Evolutionary conservation across 2,329 filamentous ascomycete species (phyloP), one percentile per base, ranked within the genome.

Genomic region (Phaeosphaeriaceae sp.): DNA sequence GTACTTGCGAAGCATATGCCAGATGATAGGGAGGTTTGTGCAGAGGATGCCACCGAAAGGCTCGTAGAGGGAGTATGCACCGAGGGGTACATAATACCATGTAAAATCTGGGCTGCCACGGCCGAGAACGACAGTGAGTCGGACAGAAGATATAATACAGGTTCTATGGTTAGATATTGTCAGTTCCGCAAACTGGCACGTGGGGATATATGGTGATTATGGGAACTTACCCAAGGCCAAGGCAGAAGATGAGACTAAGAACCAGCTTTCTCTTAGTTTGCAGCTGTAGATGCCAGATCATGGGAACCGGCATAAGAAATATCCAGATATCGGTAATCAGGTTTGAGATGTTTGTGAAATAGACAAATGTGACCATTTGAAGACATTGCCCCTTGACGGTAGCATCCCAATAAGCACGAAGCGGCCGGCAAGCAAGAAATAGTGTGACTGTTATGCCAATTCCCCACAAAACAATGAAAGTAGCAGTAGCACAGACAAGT

Each of bases 331-430:
- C 68, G 7, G 66, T 70, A 18, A 66, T 54, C 9, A 71, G 54
- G 38, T 71, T 71, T 7, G 62, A 64, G 30, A 71, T 66, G 56
- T 71, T 71, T 28, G 68, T 71, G 49, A 69, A 70, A 46, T 70
- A 70, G 6, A 59, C 64, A 30, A 70, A 71, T 15, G 55, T 64
- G 23, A 66, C 61, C 17, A 69, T 60, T 18, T 64, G 43, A 18
- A 70, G 50, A 39, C 68, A 71, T 35, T 58, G 46, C 5, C 66
- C 68, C 18, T 48, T 53, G 16, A 71, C 64, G n/a, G 33, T 54
- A 8, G 20, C 15, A 38, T 71, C 62, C 68, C 68, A 71, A 34
- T 66, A 70, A 29, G 66, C 59, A 16, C 57, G 47, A 13, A 70
- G 62, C 13, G 68, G 67, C 28, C 58, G 62, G 29, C 67, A 71